phyloP scores from a whole-genome alignment of 108 stramenopile species.

The Ochromonas danica region DNA sequence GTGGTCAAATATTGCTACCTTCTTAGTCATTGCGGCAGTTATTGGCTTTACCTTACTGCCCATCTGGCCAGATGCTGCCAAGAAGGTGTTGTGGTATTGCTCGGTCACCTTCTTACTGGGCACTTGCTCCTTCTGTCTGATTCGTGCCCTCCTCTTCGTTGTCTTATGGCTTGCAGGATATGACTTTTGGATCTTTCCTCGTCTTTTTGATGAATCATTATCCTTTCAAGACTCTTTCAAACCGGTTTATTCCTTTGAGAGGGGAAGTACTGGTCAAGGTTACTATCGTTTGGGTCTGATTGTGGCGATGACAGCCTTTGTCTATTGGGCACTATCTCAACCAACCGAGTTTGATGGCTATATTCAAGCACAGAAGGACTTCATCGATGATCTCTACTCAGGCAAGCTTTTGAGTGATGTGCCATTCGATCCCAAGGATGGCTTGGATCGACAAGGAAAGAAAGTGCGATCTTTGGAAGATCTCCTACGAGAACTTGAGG shows the following conservation, averaged over 20 bases:
- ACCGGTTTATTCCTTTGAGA: constrained; percentile 79
- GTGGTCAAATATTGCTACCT: constrained; percentile 85
- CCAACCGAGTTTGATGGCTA: constrained; percentile 98
- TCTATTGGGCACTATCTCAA: constrained; percentile 95
- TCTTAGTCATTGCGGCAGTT: constrained; percentile 81
- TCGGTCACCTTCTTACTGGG: constrained; percentile 89
- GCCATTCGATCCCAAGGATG: constrained; percentile 87
- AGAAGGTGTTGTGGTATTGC: constrained; percentile 89
- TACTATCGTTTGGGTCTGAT: constrained; percentile 83
- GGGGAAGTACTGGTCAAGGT: constrained; percentile 77
- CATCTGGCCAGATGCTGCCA: constrained; percentile 93
- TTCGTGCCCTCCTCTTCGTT: constrained; percentile 81
- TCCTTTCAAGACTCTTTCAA: constrained; percentile 92
- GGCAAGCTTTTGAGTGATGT: constrained; percentile 93
- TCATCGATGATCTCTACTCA: constrained; percentile 94
- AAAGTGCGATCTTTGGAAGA: constrained; percentile 83
- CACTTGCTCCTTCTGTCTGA: constrained; percentile 79
- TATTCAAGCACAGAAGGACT: constrained; percentile 90
- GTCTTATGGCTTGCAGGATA: constrained; percentile 89
- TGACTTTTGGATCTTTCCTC: constrained; percentile 94
- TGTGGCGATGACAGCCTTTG: constrained; percentile 84
- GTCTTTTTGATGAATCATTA: constrained; percentile 91
- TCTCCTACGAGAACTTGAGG: constrained; percentile 71
- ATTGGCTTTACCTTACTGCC: constrained; percentile 92
- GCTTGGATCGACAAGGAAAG: constrained; percentile 95